A percentile compares a stretch with the other conserved stretches of the same genome.
Conservation (phyloP, 306 rosid species). For the Sphenostylis stenocarpa region DNA sequence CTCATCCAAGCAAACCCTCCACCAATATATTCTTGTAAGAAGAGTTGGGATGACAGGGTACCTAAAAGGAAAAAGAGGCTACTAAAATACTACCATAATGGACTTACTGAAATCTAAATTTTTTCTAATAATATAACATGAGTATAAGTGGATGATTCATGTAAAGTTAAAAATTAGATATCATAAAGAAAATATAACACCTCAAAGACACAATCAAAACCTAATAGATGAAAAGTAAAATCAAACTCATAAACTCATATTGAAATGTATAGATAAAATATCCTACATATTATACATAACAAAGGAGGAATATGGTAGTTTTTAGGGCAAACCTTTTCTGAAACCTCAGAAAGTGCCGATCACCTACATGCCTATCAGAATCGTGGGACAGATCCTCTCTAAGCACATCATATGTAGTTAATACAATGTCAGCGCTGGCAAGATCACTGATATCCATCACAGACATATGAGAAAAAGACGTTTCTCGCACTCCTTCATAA, state of each 20-base stretch:
- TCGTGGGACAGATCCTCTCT: constrained; percentile 92
- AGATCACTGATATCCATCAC: constrained; percentile 64
- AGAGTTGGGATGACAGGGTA: constrained; percentile 90
- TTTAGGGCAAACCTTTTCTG: constrained; percentile 73
- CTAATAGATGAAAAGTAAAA: background rate
- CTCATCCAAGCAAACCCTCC: constrained; percentile 99
- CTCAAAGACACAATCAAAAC: constrained; percentile 20
- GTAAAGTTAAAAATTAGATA: background rate
- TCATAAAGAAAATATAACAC: constrained; percentile 2
- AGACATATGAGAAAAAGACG: constrained; percentile 59
- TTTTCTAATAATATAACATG: background rate
- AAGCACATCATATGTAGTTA: constrained; percentile 92
- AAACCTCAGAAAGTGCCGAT: constrained; percentile 83
- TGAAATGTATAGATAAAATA: constrained; percentile 3
- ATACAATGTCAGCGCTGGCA: constrained; percentile 72
- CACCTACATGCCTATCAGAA: constrained; percentile 92
- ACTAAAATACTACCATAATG: constrained; percentile 19
- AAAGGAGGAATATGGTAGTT: constrained; percentile 12
- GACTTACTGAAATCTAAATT: background rate
- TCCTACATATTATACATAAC: constrained; percentile 16
- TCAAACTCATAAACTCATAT: constrained; percentile 1
- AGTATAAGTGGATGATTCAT: constrained; percentile 3
- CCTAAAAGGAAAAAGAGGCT: constrained; percentile 45
- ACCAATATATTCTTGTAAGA: constrained; percentile 94
- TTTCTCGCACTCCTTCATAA: constrained; percentile 82